Evolutionary conservation across 495 filamentous ascomycete genomes (phyloP).

Genomic region (Aspergillus leporis): DNA sequence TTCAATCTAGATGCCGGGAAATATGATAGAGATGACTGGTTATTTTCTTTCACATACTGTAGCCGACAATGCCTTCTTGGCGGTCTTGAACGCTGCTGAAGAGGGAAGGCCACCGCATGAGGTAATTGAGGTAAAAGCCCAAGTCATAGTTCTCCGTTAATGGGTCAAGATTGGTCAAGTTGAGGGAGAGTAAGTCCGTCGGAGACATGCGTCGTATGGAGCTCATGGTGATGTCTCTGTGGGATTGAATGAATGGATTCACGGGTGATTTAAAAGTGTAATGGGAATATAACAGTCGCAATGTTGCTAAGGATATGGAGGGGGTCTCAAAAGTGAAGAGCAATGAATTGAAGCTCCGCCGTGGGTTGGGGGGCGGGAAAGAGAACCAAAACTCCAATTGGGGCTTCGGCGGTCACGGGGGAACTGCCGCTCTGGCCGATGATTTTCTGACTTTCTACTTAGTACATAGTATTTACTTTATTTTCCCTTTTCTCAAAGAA

Average conservation of each 20-base stretch:
- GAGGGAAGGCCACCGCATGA: constrained; percentile 90
- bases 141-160: constrained; percentile 96
- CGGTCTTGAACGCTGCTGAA: constrained; percentile 85
- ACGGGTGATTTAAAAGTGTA: too few species aligned
- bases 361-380: constrained; percentile 3
- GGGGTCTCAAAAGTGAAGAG: constrained; percentile 7
- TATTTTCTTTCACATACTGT: constrained; percentile 61
- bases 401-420: constrained; percentile 31
- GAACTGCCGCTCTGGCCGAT: constrained; percentile 3
- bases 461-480: constrained; percentile 4
- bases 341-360: not conserved
- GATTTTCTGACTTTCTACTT: too few species aligned
- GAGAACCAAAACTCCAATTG: constrained; percentile 10
- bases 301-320: too few species aligned
- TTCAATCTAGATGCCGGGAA: not conserved
- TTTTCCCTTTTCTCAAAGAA: not conserved
- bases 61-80: constrained; percentile 81
- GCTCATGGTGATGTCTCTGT: constrained; percentile 52
- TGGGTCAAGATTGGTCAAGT: constrained; percentile 82
- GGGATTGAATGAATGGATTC: not conserved
- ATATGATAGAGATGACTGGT: not conserved
- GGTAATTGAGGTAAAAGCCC: constrained; percentile 91
- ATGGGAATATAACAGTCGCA: too few species aligned
- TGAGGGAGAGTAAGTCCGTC: constrained; percentile 78
- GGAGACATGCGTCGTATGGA: constrained; percentile 69